Conservation (phyloP, 345 rosid species). For the Eucalyptus pumila region DNA sequence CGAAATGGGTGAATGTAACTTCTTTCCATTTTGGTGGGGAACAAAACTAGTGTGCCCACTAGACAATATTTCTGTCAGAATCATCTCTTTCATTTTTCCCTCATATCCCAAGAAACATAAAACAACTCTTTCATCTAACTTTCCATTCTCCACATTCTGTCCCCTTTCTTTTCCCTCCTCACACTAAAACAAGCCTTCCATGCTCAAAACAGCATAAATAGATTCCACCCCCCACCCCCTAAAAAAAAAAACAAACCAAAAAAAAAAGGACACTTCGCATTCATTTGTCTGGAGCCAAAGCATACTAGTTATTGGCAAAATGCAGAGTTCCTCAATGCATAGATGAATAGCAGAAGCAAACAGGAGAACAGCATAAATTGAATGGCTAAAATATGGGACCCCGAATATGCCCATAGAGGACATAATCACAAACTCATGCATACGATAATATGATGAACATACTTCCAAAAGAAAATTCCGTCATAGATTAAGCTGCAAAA, state of each 20-base stretch:
- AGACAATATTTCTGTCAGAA: background rate
- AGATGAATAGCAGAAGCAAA: background rate
- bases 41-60: background rate
- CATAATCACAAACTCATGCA: background rate
- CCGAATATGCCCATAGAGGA: background rate
- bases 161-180: background rate
- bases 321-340: background rate
- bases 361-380: background rate
- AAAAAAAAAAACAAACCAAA: fast-evolving
- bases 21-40: background rate
- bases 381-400: background rate
- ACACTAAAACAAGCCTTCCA: background rate
- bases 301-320: background rate
- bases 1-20: background rate
- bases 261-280: background rate
- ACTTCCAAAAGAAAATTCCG: background rate
- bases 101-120: background rate
- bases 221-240: no score
- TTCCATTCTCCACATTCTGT: background rate
- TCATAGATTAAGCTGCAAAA: background rate
- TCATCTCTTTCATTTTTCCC: background rate
- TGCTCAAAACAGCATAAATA: background rate
- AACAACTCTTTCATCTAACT: background rate
- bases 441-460: background rate
- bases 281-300: background rate